These are phyloP conservation scores for Cantharellus anzutake DNA, from an alignment of 768 basidiomycete genomes.

Conservation along the genomic window DNA sequence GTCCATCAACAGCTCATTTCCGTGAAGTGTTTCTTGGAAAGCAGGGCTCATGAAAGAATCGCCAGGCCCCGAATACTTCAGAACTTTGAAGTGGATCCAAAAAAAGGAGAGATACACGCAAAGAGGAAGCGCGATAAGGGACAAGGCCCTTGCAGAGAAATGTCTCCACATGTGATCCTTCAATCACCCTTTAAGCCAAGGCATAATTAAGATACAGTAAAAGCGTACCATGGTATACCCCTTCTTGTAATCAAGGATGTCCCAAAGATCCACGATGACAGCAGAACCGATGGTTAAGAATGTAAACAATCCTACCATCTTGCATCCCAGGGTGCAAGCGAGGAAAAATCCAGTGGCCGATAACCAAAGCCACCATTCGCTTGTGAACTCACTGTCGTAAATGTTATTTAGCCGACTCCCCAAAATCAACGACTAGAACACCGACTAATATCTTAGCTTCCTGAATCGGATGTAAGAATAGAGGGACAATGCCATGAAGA, in stretches of 20 bases:
- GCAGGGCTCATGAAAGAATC: constrained; percentile 95
- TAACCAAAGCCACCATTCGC: constrained; percentile 92
- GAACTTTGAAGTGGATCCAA: constrained; percentile 82
- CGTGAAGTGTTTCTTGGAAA: constrained; percentile 88
- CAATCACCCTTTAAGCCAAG: neutral
- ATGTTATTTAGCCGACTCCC: neutral
- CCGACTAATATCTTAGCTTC: constrained; percentile 74
- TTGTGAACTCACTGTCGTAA: constrained; percentile 53
- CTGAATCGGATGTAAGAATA: constrained; percentile 88
- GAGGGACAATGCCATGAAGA: constrained; percentile 90
- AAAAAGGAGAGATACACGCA: constrained; percentile 88
- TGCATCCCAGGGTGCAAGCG: constrained; percentile 92
- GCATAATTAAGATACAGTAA: neutral
- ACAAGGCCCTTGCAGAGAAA: constrained; percentile 66
- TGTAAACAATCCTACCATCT: constrained; percentile 91
- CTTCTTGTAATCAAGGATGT: constrained; percentile 67
- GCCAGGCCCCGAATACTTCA: constrained; percentile 77
- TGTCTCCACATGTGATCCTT: constrained; percentile 83
- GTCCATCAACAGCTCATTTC: constrained; percentile 82
- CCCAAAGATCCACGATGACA: constrained; percentile 89
- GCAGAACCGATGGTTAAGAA: constrained; percentile 80
- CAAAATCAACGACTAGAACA: neutral
- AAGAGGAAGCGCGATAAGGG: constrained; percentile 76
- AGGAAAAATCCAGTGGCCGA: constrained; percentile 78
- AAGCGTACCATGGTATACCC: constrained; percentile 52